These are phyloP conservation scores for Ascomycota sp. DNA, from an alignment of 2,329 filamentous ascomycete species.

Conservation along the genomic window DNA sequence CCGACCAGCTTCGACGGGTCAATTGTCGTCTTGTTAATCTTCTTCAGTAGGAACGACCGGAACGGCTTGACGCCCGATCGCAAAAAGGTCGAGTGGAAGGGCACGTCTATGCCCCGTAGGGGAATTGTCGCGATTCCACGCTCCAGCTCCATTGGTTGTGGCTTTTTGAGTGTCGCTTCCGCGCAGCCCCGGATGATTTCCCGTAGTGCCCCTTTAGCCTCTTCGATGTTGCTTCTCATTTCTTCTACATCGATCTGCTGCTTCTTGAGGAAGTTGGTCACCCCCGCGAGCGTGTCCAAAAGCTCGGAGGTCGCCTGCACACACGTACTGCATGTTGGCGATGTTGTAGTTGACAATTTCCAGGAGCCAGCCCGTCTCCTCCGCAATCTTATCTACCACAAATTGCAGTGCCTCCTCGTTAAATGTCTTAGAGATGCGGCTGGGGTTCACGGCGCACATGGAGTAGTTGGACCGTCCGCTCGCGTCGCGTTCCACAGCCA, in stretches of 20 bases:
- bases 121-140: constrained; percentile 95
- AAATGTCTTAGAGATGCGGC: constrained; percentile 95
- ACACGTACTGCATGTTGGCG: constrained; percentile 57
- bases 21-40: constrained; percentile 98
- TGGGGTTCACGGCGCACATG: constrained; percentile 98
- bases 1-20: constrained; percentile 91
- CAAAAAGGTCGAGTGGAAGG: constrained; percentile 97
- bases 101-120: constrained; percentile 90
- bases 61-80: constrained; percentile 97
- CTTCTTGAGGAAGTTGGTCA: constrained; percentile 87
- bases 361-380: constrained; percentile 84
- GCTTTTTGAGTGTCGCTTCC: constrained; percentile 74
- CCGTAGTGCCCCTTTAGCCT: constrained; percentile 73
- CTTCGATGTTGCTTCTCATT: constrained; percentile 74
- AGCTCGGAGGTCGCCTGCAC: constrained; percentile 48
- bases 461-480: constrained; percentile 91
- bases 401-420: constrained; percentile 95
- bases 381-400: constrained; percentile 84
- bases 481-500: constrained; percentile 90
- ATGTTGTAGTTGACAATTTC: constrained; percentile 98
- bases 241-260: constrained; percentile 95
- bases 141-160: constrained; percentile 70
- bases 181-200: constrained; percentile 83
- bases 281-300: constrained; percentile 54
- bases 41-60: constrained; percentile 95